These are phyloP conservation scores for Curvularia hawaiiensis DNA, from an alignment of 2,329 filamentous ascomycete species.

Conservation along the genomic window DNA sequence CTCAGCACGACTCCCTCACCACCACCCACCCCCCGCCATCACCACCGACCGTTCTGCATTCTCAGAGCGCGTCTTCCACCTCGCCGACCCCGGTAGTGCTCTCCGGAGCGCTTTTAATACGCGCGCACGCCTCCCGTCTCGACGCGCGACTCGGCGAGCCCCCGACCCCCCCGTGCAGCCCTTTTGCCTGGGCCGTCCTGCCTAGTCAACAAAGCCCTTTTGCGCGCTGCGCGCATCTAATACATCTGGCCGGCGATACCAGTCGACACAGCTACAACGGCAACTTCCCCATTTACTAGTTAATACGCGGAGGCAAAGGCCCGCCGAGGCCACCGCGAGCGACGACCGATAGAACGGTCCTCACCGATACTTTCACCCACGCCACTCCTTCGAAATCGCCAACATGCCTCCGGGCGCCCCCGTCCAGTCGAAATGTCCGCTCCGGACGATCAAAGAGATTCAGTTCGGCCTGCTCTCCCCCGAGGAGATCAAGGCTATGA, in stretches of 20 bases:
- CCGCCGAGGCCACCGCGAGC: conserved; percentile 38
- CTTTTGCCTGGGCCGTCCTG: conserved; percentile 34
- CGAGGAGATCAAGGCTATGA: conserved; percentile 99
- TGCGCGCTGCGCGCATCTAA: conserved; percentile 43
- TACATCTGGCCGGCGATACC: conserved; percentile 16
- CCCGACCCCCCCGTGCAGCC: conserved; percentile 36
- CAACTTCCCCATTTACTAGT: conserved; percentile 19
- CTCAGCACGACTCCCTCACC: conserved; percentile 31
- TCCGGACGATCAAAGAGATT: conserved; percentile 98
- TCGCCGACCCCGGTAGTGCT: conserved; percentile 32
- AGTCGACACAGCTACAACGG: conserved; percentile 27
- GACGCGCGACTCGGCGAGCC: conserved; percentile 36
- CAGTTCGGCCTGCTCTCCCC: conserved; percentile 98
- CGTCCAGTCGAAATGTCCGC: conserved; percentile 70
- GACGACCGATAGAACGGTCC: conserved; percentile 25
- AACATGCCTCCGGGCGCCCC: conserved; percentile 86
- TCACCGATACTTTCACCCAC: conserved; percentile 13
- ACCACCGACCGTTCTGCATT: conserved; percentile 39
- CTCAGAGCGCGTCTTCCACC: conserved; percentile 42
- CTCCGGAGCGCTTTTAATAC: conserved; percentile 29
- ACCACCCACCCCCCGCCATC: conserved; percentile 36
- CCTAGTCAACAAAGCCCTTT: conserved; percentile 36
- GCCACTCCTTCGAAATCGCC: conserved; percentile 24
- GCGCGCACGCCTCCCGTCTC: conserved; percentile 31
- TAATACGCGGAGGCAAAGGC: conserved; percentile 33